These are phyloP conservation scores for Candolleomyces aberdarensis DNA, from an alignment of 768 basidiomycete species.

Conservation along the genomic window DNA sequence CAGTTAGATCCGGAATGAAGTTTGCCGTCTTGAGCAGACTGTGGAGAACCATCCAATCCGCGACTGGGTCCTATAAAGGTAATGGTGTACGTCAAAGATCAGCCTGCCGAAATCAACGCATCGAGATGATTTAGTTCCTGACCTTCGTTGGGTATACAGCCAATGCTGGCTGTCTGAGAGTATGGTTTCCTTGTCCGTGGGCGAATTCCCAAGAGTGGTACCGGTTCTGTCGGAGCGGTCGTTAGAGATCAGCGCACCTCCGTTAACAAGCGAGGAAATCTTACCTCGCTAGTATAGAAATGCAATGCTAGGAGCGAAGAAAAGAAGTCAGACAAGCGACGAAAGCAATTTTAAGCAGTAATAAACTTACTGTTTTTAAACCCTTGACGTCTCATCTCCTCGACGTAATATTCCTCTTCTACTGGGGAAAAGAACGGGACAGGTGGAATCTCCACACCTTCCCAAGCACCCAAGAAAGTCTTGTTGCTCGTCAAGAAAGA, in stretches of 20 bases:
- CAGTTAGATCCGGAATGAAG: constrained; percentile 36
- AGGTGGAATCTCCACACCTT: constrained; percentile 51
- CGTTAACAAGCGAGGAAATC: constrained; percentile 3
- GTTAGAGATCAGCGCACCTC: not conserved
- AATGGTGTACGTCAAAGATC: not conserved
- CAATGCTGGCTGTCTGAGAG: constrained; percentile 41
- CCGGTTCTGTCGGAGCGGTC: constrained; percentile 33
- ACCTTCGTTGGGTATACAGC: constrained; percentile 40
- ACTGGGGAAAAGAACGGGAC: constrained; percentile 56
- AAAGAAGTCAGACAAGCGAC: not conserved
- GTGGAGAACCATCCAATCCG: constrained; percentile 35
- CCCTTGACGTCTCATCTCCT: constrained; percentile 55
- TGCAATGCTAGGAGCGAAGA: constrained; percentile 45
- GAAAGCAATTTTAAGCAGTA: not conserved
- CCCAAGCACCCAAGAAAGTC: constrained; percentile 55
- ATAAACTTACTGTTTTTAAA: constrained; percentile 55
- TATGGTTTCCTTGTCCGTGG: constrained; percentile 43
- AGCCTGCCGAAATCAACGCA: not conserved
- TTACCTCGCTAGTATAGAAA: constrained; percentile 59
- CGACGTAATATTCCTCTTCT: constrained; percentile 71
- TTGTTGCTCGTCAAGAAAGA: constrained; percentile 47
- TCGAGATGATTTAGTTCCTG: constrained; percentile 3
- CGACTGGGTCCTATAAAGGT: constrained; percentile 42
- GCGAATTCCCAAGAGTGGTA: constrained; percentile 35
- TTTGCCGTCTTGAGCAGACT: constrained; percentile 33